Conservation (phyloP, 164 flowering plant species). For the Aristolochia contorta region DNA sequence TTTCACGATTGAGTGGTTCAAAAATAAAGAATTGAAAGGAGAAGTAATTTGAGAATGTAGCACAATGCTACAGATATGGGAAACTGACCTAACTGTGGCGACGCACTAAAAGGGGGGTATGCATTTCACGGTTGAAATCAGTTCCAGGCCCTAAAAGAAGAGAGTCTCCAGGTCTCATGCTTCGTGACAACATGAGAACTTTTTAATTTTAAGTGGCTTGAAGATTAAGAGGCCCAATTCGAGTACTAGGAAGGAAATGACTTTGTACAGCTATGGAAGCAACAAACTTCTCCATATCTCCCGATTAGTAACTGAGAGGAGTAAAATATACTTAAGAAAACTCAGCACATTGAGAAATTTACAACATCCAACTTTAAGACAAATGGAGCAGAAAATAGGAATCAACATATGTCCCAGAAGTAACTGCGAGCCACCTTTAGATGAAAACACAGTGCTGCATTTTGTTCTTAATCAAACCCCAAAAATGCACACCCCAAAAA, state of each 20-base stretch:
- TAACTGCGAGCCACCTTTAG: no score
- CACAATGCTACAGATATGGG: conserved; percentile 54
- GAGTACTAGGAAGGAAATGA: conserved; percentile 64
- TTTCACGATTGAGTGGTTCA: conserved; percentile 21
- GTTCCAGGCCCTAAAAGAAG: conserved; percentile 84
- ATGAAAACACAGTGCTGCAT: no score
- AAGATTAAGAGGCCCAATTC: conserved; percentile 51
- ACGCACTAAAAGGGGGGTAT: conserved; percentile 65
- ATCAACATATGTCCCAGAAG: not conserved
- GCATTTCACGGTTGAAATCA: conserved; percentile 80
- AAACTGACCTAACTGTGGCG: conserved; percentile 97
- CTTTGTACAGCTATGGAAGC: conserved; percentile 14
- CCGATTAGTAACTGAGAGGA: conserved; percentile 33
- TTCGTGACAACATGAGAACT: conserved; percentile 83
- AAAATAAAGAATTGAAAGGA: conserved; percentile 34
- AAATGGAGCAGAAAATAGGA: not conserved
- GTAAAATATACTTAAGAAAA: conserved; percentile 15
- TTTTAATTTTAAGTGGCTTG: conserved; percentile 59
- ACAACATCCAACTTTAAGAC: not conserved
- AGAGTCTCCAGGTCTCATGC: conserved; percentile 95
- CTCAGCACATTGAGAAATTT: conserved; percentile 5
- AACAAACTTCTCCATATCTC: conserved; percentile 32
- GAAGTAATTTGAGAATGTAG: conserved; percentile 42
- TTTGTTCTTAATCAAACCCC: no score
- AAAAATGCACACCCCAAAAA: no score